phyloP scores from a whole-genome alignment of 2,329 filamentous ascomycete species.

The Bipolaris gigantea region DNA sequence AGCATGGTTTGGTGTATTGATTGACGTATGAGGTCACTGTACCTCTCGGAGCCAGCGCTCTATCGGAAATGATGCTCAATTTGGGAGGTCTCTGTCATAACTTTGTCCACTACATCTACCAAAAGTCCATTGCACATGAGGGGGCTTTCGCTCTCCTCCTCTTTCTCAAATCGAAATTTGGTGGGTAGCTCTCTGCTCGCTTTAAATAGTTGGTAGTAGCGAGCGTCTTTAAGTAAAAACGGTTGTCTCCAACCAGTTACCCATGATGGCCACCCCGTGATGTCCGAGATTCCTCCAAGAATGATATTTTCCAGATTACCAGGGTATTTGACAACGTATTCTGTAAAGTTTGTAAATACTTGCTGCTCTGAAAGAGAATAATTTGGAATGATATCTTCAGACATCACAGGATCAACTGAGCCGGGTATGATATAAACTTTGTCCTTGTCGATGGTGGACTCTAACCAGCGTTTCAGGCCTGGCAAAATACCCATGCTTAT shows the following conservation, averaged over 20 bases:
- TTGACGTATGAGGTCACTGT: too few relatives aligned
- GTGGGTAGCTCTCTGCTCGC: neutral
- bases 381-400: neutral
- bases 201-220: neutral
- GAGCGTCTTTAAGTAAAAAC: neutral
- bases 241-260: neutral
- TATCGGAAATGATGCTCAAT: too few relatives aligned
- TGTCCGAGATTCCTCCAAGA: neutral
- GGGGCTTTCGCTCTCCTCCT: neutral
- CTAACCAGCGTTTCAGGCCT: neutral
- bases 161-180: neutral
- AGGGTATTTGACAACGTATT: neutral
- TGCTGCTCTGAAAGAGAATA: neutral
- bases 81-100: neutral
- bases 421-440: neutral
- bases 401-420: neutral
- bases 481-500: neutral
- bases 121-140: neutral
- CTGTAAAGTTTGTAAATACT: neutral
- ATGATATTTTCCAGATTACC: neutral
- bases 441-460: neutral
- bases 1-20: neutral
- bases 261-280: neutral
- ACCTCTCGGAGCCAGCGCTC: neutral
- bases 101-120: neutral